Conservation (phyloP, 1,284 basidiomycete genomes). For the Trametes sp. region DNA sequence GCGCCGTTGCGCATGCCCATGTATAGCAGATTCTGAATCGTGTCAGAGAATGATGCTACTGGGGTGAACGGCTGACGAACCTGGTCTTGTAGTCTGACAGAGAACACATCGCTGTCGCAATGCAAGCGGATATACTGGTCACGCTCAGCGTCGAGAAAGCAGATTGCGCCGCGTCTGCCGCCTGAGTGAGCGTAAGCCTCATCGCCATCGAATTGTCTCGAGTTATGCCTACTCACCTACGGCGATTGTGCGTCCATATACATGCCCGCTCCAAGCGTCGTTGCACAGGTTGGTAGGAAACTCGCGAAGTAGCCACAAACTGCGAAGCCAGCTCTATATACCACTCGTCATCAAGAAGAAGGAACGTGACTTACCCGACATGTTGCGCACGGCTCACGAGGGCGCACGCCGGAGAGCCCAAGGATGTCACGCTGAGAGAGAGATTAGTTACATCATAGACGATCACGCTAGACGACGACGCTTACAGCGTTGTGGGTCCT, state of each 20-base stretch:
- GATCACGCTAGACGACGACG: no score
- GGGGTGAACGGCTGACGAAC: not conserved
- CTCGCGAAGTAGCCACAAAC: slow-evolving; percentile 24
- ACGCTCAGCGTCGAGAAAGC: slow-evolving; percentile 18
- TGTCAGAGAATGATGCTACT: no score
- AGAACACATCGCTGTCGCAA: slow-evolving; percentile 24
- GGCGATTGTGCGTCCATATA: slow-evolving; percentile 12
- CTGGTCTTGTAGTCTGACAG: slow-evolving; percentile 19
- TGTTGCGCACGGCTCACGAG: slow-evolving; percentile 16
- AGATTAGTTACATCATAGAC: not conserved
- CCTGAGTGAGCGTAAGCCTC: slow-evolving; percentile 3
- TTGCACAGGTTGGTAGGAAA: slow-evolving; percentile 21
- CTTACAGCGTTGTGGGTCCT: slow-evolving; percentile 31
- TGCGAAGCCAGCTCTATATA: no score
- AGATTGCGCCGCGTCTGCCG: slow-evolving; percentile 19
- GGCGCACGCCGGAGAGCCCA: slow-evolving; percentile 25
- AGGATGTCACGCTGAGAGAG: slow-evolving; percentile 20
- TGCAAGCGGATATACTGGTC: slow-evolving; percentile 18
- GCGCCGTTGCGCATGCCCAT: slow-evolving; percentile 27
- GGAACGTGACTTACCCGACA: slow-evolving; percentile 16
- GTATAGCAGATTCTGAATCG: slow-evolving; percentile 19
- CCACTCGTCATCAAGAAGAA: no score
- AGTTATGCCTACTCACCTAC: slow-evolving; percentile 13
- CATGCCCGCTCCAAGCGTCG: slow-evolving; percentile 27
- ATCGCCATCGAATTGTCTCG: not conserved